Evolutionary conservation across 106 monocot genomes (phyloP).

Genomic region (Hemerocallis citrina): DNA sequence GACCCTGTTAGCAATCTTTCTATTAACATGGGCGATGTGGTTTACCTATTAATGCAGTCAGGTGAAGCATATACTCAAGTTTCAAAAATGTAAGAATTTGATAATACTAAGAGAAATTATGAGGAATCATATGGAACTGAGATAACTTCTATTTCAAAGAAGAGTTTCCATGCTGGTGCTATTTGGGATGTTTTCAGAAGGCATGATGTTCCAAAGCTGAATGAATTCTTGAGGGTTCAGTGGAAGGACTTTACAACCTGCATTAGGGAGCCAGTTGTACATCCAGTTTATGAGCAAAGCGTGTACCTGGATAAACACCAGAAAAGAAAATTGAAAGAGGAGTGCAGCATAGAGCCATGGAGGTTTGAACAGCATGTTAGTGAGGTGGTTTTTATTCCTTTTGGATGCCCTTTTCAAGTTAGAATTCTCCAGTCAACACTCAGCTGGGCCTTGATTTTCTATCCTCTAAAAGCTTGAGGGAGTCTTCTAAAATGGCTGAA

Average conservation of each 20-base stretch:
- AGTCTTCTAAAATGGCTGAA: too few relatives aligned
- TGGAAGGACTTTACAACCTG: conserved; percentile 22
- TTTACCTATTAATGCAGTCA: conserved; percentile 64
- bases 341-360: conserved; percentile 74
- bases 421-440: conserved; percentile 61
- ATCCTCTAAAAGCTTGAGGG: too few relatives aligned
- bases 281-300: conserved; percentile 52
- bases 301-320: conserved; percentile 44
- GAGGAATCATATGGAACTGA: conserved; percentile 14
- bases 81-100: conserved; percentile 6
- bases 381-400: conserved; percentile 67
- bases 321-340: conserved; percentile 62
- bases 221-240: conserved; percentile 58
- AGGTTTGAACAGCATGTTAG: conserved; percentile 54
- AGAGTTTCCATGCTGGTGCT: conserved; percentile 23
- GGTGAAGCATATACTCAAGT: conserved; percentile 22
- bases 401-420: conserved; percentile 78
- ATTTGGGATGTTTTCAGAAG: conserved; percentile 85
- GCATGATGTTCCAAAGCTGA: conserved; percentile 75
- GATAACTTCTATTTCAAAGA: conserved; percentile 4
- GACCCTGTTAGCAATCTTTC: conserved; percentile 57
- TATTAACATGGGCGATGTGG: conserved; percentile 73
- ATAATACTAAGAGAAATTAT: conserved; percentile 3
- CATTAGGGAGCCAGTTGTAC: conserved; percentile 25
- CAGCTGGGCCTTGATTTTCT: too few relatives aligned